A percentile compares a stretch with the other conserved stretches of the same genome.
These are phyloP conservation scores for Thelonectria discophora DNA, from an alignment of 2,329 filamentous ascomycete species.

Conservation along the genomic window DNA sequence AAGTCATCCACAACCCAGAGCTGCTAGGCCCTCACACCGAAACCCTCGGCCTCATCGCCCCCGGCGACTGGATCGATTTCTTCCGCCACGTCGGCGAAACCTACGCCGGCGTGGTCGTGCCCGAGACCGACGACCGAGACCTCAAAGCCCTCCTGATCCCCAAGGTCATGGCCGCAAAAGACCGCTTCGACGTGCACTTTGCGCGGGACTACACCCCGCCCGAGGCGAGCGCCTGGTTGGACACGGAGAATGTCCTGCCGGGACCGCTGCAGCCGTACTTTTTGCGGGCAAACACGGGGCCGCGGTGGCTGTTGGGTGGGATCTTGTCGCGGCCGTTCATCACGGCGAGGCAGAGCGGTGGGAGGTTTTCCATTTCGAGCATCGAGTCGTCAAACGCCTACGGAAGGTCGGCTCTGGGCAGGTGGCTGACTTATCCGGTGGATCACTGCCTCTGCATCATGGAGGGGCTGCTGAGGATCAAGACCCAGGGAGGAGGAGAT, in stretches of 20 bases:
- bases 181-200: conserved; percentile 65
- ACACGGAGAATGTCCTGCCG: conserved; percentile 51
- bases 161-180: conserved; percentile 64
- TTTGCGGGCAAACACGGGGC: conserved; percentile 59
- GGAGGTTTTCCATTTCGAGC: conserved; percentile 62
- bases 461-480: conserved; percentile 56
- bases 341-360: conserved; percentile 56
- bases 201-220: conserved; percentile 57
- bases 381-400: conserved; percentile 57
- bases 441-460: conserved; percentile 62
- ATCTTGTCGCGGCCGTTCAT: conserved; percentile 59
- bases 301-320: conserved; percentile 56
- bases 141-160: conserved; percentile 60
- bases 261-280: conserved; percentile 57
- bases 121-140: conserved; percentile 61
- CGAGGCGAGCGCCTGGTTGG: conserved; percentile 53
- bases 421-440: conserved; percentile 55
- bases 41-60: conserved; percentile 62
- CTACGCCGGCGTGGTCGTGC: conserved; percentile 59
- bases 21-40: conserved; percentile 64
- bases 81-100: conserved; percentile 66
- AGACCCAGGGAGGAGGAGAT: conserved; percentile 35
- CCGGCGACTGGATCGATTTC: conserved; percentile 69
- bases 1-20: conserved; percentile 64
- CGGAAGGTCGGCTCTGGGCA: conserved; percentile 45